These are phyloP conservation scores for Aspergillus pseudonomiae DNA, from an alignment of 2,329 filamentous ascomycete species.

Conservation along the genomic window DNA sequence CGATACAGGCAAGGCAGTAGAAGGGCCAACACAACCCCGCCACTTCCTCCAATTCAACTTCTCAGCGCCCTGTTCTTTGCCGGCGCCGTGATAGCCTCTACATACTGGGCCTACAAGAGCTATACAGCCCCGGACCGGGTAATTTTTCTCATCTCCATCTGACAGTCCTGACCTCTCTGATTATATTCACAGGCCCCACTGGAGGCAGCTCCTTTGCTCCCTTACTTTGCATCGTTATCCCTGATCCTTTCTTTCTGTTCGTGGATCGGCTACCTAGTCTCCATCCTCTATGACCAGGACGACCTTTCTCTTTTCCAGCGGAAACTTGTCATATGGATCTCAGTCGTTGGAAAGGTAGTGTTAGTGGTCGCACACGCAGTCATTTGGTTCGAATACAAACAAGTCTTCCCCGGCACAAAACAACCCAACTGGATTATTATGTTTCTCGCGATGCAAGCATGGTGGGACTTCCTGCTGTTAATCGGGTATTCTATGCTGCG, in stretches of 20 bases:
- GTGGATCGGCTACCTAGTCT: neutral
- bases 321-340: neutral
- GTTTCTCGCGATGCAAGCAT: conserved; percentile 4
- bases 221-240: neutral
- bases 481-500: neutral
- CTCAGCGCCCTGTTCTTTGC: neutral
- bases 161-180: neutral
- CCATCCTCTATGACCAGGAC: neutral
- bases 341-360: neutral
- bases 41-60: neutral
- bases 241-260: neutral
- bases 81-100: neutral
- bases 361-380: neutral
- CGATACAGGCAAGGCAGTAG: neutral
- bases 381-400: neutral
- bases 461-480: conserved; percentile 7
- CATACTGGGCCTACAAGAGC: neutral
- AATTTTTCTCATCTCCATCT: neutral
- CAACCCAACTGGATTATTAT: conserved; percentile 7
- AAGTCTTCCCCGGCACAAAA: neutral
- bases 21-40: neutral
- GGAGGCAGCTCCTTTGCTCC: neutral
- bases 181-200: neutral
- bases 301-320: neutral
- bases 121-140: neutral